phyloP scores from a whole-genome alignment of 129 eudicot genomes.

The Centaurea solstitialis region DNA sequence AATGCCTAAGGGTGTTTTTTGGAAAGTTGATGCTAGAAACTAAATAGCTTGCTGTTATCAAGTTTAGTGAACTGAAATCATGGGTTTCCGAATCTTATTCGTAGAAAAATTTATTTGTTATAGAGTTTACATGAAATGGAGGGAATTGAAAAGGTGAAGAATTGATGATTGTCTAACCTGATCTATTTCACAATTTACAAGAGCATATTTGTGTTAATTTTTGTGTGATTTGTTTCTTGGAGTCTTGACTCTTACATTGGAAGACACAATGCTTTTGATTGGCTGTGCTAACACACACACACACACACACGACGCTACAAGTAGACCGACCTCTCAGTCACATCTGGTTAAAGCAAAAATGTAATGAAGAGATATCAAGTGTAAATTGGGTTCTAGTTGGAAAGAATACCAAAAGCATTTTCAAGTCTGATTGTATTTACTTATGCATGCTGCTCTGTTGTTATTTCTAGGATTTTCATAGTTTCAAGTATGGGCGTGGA shows the following conservation, averaged over 20 bases:
- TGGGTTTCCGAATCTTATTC: not conserved
- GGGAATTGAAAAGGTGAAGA: not conserved
- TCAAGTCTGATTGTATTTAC: slow-evolving; percentile 1
- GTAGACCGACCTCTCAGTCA: not conserved
- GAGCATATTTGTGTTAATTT: not conserved
- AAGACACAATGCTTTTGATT: not conserved
- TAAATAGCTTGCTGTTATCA: not conserved
- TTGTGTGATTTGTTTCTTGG: slow-evolving; percentile 13
- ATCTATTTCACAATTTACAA: not conserved
- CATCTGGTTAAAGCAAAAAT: not conserved
- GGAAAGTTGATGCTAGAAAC: not conserved
- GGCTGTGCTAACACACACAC: not conserved
- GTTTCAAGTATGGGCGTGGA: slow-evolving; percentile 48
- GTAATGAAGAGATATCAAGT: not conserved
- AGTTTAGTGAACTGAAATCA: not conserved
- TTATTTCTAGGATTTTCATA: slow-evolving; percentile 23
- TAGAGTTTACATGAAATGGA: slow-evolving; percentile 9
- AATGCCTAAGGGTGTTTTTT: too few species aligned
- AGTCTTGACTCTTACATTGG: not conserved
- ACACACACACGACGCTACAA: not conserved
- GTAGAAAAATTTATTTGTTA: not conserved
- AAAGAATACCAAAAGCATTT: not conserved
- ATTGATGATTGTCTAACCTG: not conserved
- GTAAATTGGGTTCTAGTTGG: slow-evolving; percentile 4
- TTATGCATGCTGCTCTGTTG: slow-evolving; percentile 15